Evolutionary conservation across 495 filamentous ascomycete genomes (phyloP).

Genomic region (Aspergillus asperescens): DNA sequence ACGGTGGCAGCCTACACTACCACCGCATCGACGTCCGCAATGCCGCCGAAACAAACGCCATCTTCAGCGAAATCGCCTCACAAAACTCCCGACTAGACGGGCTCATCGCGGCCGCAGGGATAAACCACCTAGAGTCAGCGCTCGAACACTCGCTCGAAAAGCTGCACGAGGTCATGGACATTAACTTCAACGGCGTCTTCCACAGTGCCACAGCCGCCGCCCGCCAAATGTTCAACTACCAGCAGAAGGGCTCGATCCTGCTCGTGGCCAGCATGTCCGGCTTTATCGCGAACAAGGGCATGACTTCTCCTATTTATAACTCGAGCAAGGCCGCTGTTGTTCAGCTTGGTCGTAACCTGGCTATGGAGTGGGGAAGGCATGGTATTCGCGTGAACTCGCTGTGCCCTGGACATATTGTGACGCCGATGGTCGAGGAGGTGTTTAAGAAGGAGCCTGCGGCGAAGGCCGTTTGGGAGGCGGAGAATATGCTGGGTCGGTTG

Average conservation of each 20-base stretch:
- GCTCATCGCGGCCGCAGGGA: slow-evolving; percentile 73
- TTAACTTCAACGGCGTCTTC: slow-evolving; percentile 73
- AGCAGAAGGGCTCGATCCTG: slow-evolving; percentile 59
- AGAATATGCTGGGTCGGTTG: slow-evolving; percentile 65
- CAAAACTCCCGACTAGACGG: slow-evolving; percentile 61
- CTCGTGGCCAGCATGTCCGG: slow-evolving; percentile 79
- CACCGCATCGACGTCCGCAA: slow-evolving; percentile 60
- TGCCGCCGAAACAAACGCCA: slow-evolving; percentile 45
- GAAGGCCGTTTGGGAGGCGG: slow-evolving; percentile 55
- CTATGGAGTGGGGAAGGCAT: slow-evolving; percentile 67
- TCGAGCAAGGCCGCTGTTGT: slow-evolving; percentile 65
- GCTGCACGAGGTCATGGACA: slow-evolving; percentile 60
- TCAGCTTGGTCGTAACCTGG: slow-evolving; percentile 57
- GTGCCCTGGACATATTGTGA: slow-evolving; percentile 66
- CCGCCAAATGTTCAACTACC: slow-evolving; percentile 63
- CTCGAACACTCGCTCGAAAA: slow-evolving; percentile 63
- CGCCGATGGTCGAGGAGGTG: slow-evolving; percentile 64
- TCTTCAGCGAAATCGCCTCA: slow-evolving; percentile 51
- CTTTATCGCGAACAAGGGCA: slow-evolving; percentile 70
- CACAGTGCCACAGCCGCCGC: slow-evolving; percentile 74
- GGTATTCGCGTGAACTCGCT: slow-evolving; percentile 65
- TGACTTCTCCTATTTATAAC: slow-evolving; percentile 64
- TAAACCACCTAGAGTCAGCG: slow-evolving; percentile 67
- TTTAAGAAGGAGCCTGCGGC: slow-evolving; percentile 60
- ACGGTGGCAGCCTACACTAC: slow-evolving; percentile 57